phyloP scores from a whole-genome alignment of 2,329 filamentous ascomycete species.

The Exutisphaerella laricina region DNA sequence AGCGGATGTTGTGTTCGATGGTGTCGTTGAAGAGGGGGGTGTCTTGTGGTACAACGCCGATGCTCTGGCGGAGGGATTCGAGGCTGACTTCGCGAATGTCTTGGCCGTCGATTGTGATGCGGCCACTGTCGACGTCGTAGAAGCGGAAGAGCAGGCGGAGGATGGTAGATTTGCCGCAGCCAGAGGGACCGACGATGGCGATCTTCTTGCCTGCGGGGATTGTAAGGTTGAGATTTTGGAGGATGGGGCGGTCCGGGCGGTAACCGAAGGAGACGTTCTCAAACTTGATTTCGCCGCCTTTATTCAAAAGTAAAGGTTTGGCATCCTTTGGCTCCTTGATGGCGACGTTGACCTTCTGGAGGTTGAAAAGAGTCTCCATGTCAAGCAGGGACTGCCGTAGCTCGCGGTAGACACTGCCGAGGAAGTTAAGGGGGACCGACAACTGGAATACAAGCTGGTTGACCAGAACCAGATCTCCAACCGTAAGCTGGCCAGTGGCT shows the following conservation, averaged over 20 bases:
- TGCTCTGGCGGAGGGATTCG: constrained; percentile 74
- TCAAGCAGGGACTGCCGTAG: constrained; percentile 89
- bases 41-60: constrained; percentile 95
- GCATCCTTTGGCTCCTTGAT: constrained; percentile 74
- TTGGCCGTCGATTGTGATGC: constrained; percentile 87
- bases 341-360: constrained; percentile 91
- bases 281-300: constrained; percentile 85
- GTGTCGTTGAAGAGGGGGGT: constrained; percentile 97
- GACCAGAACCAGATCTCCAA: constrained; percentile 96
- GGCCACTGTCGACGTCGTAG: constrained; percentile 80
- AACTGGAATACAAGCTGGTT: constrained; percentile 99
- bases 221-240: constrained; percentile 76
- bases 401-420: constrained; percentile 96
- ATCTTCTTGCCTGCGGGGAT: constrained; percentile 96
- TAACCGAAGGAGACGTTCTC: constrained; percentile 96
- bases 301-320: constrained; percentile 62
- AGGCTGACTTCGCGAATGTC: constrained; percentile 79
- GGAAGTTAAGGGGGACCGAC: constrained; percentile 91
- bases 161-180: constrained; percentile 94
- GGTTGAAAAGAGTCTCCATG: constrained; percentile 97
- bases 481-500: constrained; percentile 71
- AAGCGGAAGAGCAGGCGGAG: constrained; percentile 86
- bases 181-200: constrained; percentile 88
- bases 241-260: constrained; percentile 75
- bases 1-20: constrained; percentile 91